Base-by-base conservation (phyloP, 345 rosid species). In the Syzygium aqueum region DNA sequence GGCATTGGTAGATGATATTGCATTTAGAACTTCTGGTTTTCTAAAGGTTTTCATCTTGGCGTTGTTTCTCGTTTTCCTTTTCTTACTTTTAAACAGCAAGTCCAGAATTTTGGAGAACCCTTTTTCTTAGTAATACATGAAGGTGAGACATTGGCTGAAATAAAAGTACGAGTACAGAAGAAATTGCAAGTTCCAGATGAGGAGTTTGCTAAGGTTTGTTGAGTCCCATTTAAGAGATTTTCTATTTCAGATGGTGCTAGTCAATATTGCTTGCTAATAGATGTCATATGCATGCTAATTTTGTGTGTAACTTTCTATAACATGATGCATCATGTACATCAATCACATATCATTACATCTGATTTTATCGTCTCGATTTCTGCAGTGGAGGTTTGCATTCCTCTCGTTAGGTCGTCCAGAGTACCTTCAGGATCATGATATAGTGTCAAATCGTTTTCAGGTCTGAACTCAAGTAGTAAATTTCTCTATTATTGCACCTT, bases 51-150 rank as follows among this genome's bases (percentile, higher is more conserved):
- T 57, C 17, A 85, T 53, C 19, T 52, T 61, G n/a, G 4, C 6
- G 8, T 59, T 11, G 52, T 86, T 25, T 59, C n/a, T 85, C 57
- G 85, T 80, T 86, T 86, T 84, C 51, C 22, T 61, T 1, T 51
- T 88, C 86, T 84, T 65, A 86, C 85, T 90, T 89, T 89, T 78
- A 30, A 77, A 87, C 93, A 98, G 99, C 96, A 93, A 95, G 93
- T 96, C 84, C 95, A 93, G 89, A 98, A 96, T 92, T 98, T 98
- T 88, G 99, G 99, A 28, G 98, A 96, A 89, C 99, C 99, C 16
- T 98, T 98, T 90, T 94, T 98, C 95, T 92, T 96, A 92, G 98
- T 96, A 63, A 92, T 98, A 89, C 99, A 87, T 89, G 99, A 96
- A 91, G 97, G 97, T 86, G 99, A 98, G 90, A 96, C 93, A 61